Percentiles rank a stretch among this genome's conserved stretches.
Conservation (phyloP, 2,329 filamentous ascomycete species). For the Trichoderma sp. region DNA sequence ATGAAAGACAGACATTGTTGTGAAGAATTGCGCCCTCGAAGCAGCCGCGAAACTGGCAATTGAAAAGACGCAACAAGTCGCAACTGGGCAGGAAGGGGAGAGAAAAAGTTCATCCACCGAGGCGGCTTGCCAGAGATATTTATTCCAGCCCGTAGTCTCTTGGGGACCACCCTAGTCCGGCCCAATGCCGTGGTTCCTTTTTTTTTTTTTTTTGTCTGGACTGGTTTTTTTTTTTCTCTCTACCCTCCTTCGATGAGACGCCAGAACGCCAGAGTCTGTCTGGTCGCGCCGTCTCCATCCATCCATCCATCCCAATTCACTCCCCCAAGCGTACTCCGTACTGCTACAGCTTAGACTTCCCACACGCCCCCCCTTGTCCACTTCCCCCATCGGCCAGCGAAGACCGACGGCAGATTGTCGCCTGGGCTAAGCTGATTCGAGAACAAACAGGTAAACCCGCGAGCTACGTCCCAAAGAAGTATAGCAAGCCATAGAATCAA, state of each 20-base stretch:
- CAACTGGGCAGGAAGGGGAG: slow-evolving; percentile 13
- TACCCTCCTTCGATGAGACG: slow-evolving; percentile 9
- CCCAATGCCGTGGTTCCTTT: slow-evolving; percentile 16
- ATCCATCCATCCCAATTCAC: slow-evolving; percentile 12
- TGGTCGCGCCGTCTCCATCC: slow-evolving; percentile 11
- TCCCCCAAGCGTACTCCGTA: background rate
- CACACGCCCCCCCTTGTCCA: background rate
- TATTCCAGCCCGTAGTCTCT: slow-evolving; percentile 3
- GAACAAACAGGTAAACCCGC: background rate
- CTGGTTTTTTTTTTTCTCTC: background rate
- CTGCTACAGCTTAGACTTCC: too few species aligned
- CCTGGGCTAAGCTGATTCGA: slow-evolving; percentile 6
- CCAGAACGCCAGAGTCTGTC: background rate
- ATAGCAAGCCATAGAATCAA: too few species aligned
- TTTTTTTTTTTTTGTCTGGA: background rate
- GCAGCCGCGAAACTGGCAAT: slow-evolving; percentile 18
- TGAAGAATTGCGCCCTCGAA: slow-evolving; percentile 17
- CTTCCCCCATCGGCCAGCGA: slow-evolving; percentile 14
- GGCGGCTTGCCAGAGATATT: slow-evolving; percentile 17
- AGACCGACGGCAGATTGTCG: slow-evolving; percentile 18
- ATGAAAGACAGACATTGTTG: slow-evolving; percentile 18
- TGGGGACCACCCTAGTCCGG: slow-evolving; percentile 1
- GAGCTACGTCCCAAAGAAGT: background rate
- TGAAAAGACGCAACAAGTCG: slow-evolving; percentile 19
- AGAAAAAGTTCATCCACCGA: slow-evolving; percentile 11